phyloP scores from a whole-genome alignment of 768 basidiomycete species.

The Amanita brunnescens region DNA sequence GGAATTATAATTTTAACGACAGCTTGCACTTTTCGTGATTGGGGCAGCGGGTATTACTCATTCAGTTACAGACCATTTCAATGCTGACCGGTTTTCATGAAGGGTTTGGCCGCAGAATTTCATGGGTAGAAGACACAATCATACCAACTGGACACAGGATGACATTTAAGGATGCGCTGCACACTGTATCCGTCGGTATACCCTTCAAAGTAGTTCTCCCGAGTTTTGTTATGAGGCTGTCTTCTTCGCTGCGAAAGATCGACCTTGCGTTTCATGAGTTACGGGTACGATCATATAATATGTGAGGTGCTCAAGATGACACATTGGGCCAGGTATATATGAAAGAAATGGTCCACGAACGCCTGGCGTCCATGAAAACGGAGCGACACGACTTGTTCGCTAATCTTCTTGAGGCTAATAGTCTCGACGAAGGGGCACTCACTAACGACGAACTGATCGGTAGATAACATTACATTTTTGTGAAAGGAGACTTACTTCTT shows the following conservation, averaged over 20 bases:
- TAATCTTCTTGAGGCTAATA: slow-evolving; percentile 42
- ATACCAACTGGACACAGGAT: slow-evolving; percentile 35
- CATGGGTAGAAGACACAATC: slow-evolving; percentile 34
- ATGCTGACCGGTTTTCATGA: neutral
- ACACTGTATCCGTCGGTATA: slow-evolving; percentile 30
- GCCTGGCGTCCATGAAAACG: slow-evolving; percentile 26
- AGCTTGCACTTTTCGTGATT: slow-evolving; percentile 52
- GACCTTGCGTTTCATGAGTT: slow-evolving; percentile 35
- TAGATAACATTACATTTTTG: slow-evolving; percentile 6
- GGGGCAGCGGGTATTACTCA: slow-evolving; percentile 35
- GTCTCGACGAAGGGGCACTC: slow-evolving; percentile 24
- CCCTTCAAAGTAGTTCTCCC: slow-evolving; percentile 31
- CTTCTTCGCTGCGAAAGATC: slow-evolving; percentile 21
- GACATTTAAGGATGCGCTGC: slow-evolving; percentile 41
- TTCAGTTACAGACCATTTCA: neutral
- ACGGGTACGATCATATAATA: slow-evolving; percentile 19
- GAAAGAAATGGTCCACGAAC: slow-evolving; percentile 43
- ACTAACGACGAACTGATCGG: slow-evolving; percentile 36
- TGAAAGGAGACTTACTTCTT: neutral
- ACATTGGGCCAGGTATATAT: slow-evolving; percentile 26
- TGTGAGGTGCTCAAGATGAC: neutral
- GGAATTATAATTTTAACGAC: neutral
- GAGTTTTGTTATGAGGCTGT: slow-evolving; percentile 28
- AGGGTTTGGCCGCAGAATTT: slow-evolving; percentile 45
- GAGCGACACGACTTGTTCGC: slow-evolving; percentile 44